Percentiles rank a stretch among this genome's conserved stretches.
phyloP scores from a whole-genome alignment of 495 filamentous ascomycete species.

The Tricharina praecox region DNA sequence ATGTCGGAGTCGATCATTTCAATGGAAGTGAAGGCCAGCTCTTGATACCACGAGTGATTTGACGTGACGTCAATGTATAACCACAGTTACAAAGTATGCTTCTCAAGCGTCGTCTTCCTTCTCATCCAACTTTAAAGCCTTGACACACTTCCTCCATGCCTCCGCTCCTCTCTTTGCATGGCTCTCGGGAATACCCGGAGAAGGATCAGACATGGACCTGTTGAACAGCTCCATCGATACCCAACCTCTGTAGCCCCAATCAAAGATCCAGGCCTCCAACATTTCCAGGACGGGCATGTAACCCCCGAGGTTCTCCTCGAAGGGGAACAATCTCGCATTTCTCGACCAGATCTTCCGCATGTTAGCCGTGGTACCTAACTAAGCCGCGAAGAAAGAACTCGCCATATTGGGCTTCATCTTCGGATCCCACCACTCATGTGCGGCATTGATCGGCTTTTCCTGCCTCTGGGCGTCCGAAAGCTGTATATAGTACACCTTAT shows the following conservation, averaged over 20 bases:
- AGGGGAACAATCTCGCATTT: constrained; percentile 60
- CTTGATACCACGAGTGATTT: too few relatives aligned
- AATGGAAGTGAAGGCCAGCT: too few relatives aligned
- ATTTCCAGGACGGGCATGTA: constrained; percentile 56
- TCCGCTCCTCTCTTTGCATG: constrained; percentile 47
- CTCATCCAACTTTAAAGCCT: constrained; percentile 32
- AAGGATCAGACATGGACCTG: constrained; percentile 40
- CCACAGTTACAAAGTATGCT: too few relatives aligned
- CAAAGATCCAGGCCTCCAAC: constrained; percentile 42
- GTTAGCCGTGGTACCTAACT: neutral
- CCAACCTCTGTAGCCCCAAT: constrained; percentile 55
- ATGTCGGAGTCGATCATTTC: too few relatives aligned
- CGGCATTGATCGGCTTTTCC: constrained; percentile 38
- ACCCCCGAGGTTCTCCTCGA: constrained; percentile 50
- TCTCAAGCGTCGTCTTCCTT: too few relatives aligned
- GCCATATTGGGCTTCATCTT: constrained; percentile 51
- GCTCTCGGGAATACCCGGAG: constrained; percentile 37
- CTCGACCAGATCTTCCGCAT: constrained; percentile 45
- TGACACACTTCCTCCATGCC: constrained; percentile 45
- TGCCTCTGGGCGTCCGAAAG: constrained; percentile 60
- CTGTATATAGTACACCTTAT: constrained; percentile 67
- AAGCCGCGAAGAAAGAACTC: neutral
- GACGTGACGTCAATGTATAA: too few relatives aligned
- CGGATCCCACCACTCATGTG: constrained; percentile 45
- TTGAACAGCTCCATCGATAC: constrained; percentile 69